Evolutionary conservation across 2,329 filamentous ascomycete genomes (phyloP).

Genomic region (Fusarium tanahbumbuense): DNA sequence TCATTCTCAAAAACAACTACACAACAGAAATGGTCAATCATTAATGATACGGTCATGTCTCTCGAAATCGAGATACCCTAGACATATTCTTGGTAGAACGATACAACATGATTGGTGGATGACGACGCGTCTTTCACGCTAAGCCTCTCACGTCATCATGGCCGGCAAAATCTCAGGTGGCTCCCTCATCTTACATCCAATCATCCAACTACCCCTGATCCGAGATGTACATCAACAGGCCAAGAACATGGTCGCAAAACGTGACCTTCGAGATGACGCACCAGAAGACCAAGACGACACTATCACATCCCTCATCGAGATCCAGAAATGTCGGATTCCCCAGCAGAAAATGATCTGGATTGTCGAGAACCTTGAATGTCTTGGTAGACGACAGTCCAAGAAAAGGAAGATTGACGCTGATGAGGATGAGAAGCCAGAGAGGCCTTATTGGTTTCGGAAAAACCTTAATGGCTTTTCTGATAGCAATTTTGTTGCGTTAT

Average conservation of each 20-base stretch:
- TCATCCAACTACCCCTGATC: background rate
- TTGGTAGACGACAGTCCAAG: conserved; percentile 1
- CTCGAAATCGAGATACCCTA: background rate
- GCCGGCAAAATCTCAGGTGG: background rate
- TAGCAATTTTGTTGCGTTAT: conserved; percentile 20
- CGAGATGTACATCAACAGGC: conserved; percentile 1
- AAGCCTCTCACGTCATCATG: background rate
- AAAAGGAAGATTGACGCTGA: conserved; percentile 6
- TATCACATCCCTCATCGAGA: conserved; percentile 12
- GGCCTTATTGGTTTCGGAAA: conserved; percentile 24
- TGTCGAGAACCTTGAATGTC: conserved; percentile 37
- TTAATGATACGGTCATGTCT: too few species aligned
- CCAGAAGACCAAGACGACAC: background rate
- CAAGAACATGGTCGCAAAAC: conserved; percentile 4
- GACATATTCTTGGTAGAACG: too few species aligned
- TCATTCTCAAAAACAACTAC: too few species aligned
- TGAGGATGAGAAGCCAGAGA: background rate
- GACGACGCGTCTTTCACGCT: conserved; percentile 4
- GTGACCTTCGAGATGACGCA: background rate
- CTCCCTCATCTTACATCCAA: background rate
- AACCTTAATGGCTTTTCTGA: conserved; percentile 20
- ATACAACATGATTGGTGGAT: conserved; percentile 1
- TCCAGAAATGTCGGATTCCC: conserved; percentile 12
- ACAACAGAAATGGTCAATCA: too few species aligned
- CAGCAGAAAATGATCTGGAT: conserved; percentile 42